Conservation (phyloP, 768 basidiomycete species). For the Calocera cornea region DNA sequence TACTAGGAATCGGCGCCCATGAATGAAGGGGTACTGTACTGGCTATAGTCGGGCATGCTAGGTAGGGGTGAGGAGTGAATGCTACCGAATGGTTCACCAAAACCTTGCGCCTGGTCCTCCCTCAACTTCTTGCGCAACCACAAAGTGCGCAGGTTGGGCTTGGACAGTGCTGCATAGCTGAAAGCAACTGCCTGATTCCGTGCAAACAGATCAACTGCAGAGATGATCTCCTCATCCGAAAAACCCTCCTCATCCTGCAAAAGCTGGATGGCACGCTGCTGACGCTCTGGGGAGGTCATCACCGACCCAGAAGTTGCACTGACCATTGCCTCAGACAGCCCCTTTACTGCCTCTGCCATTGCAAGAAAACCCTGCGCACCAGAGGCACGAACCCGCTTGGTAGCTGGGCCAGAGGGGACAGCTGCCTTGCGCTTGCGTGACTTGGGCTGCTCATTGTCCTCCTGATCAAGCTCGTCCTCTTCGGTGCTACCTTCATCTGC, state of each 20-base stretch:
- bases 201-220: background rate
- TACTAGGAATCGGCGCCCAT: background rate
- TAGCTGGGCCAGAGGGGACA: background rate
- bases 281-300: background rate
- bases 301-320: background rate
- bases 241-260: background rate
- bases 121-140: background rate
- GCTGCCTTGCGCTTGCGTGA: background rate
- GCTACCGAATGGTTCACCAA: background rate
- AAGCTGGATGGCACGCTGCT: background rate
- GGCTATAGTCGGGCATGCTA: background rate
- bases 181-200: background rate
- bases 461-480: background rate
- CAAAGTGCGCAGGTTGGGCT: background rate
- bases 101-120: background rate
- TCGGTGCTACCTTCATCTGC: too few species aligned
- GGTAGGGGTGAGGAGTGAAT: background rate
- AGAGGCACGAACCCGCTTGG: background rate
- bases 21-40: slow-evolving; percentile 1
- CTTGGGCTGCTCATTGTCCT: background rate
- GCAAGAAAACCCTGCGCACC: background rate
- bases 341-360: background rate
- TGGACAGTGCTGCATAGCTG: background rate
- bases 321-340: background rate
- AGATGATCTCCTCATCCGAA: background rate